These are phyloP conservation scores for Trapa incisa DNA, from an alignment of 345 rosid species.

Conservation along the genomic window DNA sequence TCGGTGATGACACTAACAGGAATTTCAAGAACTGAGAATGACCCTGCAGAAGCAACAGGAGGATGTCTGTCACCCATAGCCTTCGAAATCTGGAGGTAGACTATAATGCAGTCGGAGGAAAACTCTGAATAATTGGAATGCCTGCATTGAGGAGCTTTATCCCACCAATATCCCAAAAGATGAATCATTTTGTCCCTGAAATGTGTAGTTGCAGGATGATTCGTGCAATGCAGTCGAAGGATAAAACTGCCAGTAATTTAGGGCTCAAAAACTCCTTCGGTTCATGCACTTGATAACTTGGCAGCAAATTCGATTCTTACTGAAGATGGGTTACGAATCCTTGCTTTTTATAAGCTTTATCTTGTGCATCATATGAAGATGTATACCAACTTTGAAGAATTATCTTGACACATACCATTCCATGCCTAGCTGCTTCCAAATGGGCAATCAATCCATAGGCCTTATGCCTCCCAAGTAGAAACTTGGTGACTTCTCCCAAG, in stretches of 20 bases:
- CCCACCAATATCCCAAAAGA: neutral
- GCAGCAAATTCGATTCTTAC: neutral
- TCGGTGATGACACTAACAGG: slow-evolving; percentile 19
- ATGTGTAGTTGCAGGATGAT: slow-evolving; percentile 45
- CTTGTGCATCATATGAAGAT: too few species aligned
- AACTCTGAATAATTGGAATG: neutral
- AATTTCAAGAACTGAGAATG: slow-evolving; percentile 59
- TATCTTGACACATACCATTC: neutral
- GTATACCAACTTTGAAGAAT: neutral
- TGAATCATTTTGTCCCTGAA: slow-evolving; percentile 3
- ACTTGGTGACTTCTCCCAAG: neutral
- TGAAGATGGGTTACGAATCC: neutral
- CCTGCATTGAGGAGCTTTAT: neutral
- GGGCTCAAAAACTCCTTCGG: neutral
- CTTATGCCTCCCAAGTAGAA: too few species aligned
- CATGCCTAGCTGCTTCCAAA: neutral
- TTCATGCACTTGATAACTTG: neutral
- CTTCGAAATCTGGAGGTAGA: slow-evolving; percentile 53
- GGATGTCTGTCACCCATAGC: slow-evolving; percentile 43
- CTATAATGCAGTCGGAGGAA: neutral
- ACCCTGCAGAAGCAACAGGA: slow-evolving; percentile 78
- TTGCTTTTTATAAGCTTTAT: neutral
- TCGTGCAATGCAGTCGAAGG: slow-evolving; percentile 26
- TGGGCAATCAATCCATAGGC: too few species aligned
- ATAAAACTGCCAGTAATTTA: neutral